Evolutionary conservation across 1,284 basidiomycete genomes (phyloP), one percentile per base, ranked within the genome.

Genomic region (Puccinia hordei): DNA sequence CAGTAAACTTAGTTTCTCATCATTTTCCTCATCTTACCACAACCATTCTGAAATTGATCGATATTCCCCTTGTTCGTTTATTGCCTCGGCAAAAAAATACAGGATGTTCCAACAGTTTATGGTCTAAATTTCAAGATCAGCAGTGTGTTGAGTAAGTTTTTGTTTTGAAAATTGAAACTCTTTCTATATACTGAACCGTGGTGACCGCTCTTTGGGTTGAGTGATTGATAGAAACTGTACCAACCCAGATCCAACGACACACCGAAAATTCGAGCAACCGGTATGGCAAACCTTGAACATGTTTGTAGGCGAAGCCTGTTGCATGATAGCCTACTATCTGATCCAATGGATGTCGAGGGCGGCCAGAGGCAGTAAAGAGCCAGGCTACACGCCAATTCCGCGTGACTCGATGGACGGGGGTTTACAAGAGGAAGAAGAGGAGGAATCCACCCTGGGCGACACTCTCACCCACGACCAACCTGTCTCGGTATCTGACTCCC

Each of bases 261-360:
- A 53, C 38, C 72, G 33, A 59, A 53, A 73, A 22, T 78, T 78
- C 55, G 76, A 78, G 46, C 35, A 51, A 22, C 81, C 85, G 85
- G 93, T 95, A 35, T 95, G 92, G 92, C 93, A 95, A 87, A 94
- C 93, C 13, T 89, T 95, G 63, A 93, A 95, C 86, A 94, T 94
- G 92, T 94, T 94, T 86, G 59, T 72, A 2, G 79, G 79, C 12
- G 79, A 81, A 49, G 59, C 57, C 8, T 49, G 73, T 38, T 88
- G 93, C 93, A 84, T 86, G 92, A 89, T 66, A 81, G 63, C 82
- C 83, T 78, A 77, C 81, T 81, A 81, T 73, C 81, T 82, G 72
- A 46, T 77, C 61, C 17, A 73, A 41, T 81, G 78, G 77, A 69
- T 82, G 35, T 82, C 81, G 81, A 75, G 68, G 73, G 87, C 84